Base-by-base conservation (phyloP, 306 rosid species). In the Betula pendula region DNA sequence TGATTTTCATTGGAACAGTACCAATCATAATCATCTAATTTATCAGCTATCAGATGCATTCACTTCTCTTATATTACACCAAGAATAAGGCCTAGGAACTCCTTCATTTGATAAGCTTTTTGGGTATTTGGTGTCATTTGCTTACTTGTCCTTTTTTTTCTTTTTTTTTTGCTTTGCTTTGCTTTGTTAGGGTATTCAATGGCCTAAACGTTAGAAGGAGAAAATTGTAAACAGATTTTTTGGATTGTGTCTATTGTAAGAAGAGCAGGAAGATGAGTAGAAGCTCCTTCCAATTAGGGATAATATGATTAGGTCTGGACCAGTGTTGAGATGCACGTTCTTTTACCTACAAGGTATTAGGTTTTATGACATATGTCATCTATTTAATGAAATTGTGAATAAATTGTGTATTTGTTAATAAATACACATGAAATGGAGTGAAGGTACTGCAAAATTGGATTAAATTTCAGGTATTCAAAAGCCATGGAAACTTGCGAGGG, bases 21-120 rank as follows among this genome's bases (percentile, higher is more conserved):
- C 17, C 68, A 60, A 29, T 29, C 68, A 59, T 45, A 45, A 45
- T 59, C 24, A 59, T 59, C 16, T 59, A 59, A 59, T 59, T 59
- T 24, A 12, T 12, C 1, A 11, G 35, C 7, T 59, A 29, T 14
- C n/a, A 25, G 35, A 27, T 25, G 35, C 40, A 16, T 50, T 50
- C 7, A 50, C n/a, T 17, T 50, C 24, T 11, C 66, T 27, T 4
- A 5, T 27, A 20, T 27, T 12, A 27, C 8, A 19, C 40, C 9
- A 1, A 12, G n/a, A 17, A 50, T 19, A 12, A 24, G 66, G 66
- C 35, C 14, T 0, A 5, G n/a, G 35, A 59, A 59, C n/a, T 59
- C 40, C 40, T 59, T 59, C 13, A 15, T 59, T 59, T 59, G 35
- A 59, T 59, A 15, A n/a, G 66, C 14, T 12, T 25, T n/a, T 55